Evolutionary conservation across 2,329 filamentous ascomycete genomes (phyloP), one percentile per base, ranked within the genome.

Genomic region (Cladorrhinum sp.): DNA sequence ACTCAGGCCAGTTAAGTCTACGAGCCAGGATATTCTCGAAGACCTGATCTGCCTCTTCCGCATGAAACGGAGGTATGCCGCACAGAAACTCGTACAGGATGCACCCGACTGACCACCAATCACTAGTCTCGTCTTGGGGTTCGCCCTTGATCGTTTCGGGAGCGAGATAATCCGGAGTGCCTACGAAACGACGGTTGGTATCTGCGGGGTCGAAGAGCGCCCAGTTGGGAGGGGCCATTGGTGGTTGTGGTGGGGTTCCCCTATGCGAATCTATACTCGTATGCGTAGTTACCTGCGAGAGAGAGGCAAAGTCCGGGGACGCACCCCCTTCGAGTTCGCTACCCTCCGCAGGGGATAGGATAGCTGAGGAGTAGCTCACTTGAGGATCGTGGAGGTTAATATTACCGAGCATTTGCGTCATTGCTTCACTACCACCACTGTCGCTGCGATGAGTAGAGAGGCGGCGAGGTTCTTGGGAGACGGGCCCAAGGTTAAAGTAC

Each of bases 91-190:
- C 95, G 69, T 97, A 99, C 75, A 98, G 79, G 68, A 99, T 98
- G 73, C 96, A 99, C 0, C 95, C 95, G n/a, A 99, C 83, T 22
- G 95, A 98, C 95, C 95, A 99, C 95, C 95, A 99, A 85, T 99
- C 95, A 72, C 95, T 98, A 67, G 93, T 95, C 74, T 98, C 93
- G 70, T 99, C 95, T 74, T 99, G 95, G 1, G 93, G 92, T 66
- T 92, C 87, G 54, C 96, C 95, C 66, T 92, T 93, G 71, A 99
- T 96, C 0, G 96, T 99, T 73, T 99, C 96, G 0, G 95, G 95
- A 0, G 95, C 95, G 13, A 99, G 83, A 72, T 99, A 99, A 74
- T 99, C 95, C 0, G 95, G 95, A 0, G 95, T 99, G 29, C 95
- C 95, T 8, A 99, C 95, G 69, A 99, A 99, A 41, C 92, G 88